These are phyloP conservation scores for Zygosaccharomyces kombuchaensis DNA, from an alignment of 805 yeast species.

Conservation along the genomic window DNA sequence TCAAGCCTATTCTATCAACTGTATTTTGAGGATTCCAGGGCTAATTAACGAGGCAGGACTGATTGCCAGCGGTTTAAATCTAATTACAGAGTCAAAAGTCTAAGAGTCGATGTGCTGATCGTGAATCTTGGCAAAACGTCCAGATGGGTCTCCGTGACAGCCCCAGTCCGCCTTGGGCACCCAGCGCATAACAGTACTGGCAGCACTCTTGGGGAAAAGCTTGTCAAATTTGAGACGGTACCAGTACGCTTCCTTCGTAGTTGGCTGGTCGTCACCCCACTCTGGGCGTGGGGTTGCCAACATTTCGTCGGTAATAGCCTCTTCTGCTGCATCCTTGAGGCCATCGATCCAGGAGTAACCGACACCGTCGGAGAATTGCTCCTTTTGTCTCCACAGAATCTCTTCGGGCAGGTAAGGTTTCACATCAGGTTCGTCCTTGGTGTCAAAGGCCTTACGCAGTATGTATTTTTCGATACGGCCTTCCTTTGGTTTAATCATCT, in stretches of 20 bases:
- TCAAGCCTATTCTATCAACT: background rate
- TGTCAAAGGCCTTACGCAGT: constrained; percentile 96
- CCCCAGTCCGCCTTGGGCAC: constrained; percentile 99
- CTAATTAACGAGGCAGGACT: background rate
- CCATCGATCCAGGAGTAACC: constrained; percentile 99
- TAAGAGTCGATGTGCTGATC: constrained; percentile 52
- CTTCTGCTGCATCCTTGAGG: constrained; percentile 91
- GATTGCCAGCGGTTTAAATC: background rate
- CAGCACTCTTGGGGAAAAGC: constrained; percentile 89
- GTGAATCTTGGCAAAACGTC: constrained; percentile 92
- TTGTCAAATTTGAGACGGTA: constrained; percentile 96
- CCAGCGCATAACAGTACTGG: constrained; percentile 98
- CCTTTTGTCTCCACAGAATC: constrained; percentile 99
- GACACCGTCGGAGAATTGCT: constrained; percentile 98
- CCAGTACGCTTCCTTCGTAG: constrained; percentile 99
- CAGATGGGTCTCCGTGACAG: constrained; percentile 97
- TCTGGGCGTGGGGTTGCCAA: constrained; percentile 86
- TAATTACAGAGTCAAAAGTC: background rate
- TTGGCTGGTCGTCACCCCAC: constrained; percentile 94
- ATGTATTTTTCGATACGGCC: constrained; percentile 92
- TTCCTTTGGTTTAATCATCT: constrained; percentile 65
- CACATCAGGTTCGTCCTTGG: constrained; percentile 69
- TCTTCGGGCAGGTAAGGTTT: constrained; percentile 93
- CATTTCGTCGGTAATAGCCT: constrained; percentile 81
- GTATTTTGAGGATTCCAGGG: background rate